phyloP scores from a whole-genome alignment of 768 basidiomycete species.

The Lentinula boryana region DNA sequence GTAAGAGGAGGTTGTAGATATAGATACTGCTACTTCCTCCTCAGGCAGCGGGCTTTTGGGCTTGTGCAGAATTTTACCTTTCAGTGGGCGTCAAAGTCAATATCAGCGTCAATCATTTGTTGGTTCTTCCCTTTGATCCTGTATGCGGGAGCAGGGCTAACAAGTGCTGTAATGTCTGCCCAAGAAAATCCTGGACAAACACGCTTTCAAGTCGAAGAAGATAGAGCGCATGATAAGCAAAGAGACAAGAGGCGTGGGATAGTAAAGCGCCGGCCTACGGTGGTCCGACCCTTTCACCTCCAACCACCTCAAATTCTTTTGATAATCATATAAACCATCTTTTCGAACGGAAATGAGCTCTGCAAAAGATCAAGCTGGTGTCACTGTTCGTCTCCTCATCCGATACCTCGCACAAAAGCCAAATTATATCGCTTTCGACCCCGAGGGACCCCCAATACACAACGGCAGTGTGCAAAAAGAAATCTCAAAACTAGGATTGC shows the following conservation, averaged over 20 bases:
- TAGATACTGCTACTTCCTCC: too few species aligned
- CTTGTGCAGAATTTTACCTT: too few species aligned
- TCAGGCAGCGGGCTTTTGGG: too few species aligned
- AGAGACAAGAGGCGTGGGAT: neutral
- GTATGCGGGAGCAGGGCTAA: neutral
- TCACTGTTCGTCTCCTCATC: neutral
- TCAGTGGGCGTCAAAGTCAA: neutral
- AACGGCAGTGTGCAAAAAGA: neutral
- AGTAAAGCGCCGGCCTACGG: neutral
- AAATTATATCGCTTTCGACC: neutral
- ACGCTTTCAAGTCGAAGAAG: neutral
- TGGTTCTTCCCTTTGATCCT: neutral
- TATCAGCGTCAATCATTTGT: neutral
- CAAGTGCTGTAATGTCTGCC: neutral
- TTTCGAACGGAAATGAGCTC: neutral
- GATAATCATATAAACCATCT: neutral
- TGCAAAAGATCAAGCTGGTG: neutral
- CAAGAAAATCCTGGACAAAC: neutral
- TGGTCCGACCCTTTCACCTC: neutral
- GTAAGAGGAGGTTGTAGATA: too few species aligned
- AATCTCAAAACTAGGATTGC: neutral
- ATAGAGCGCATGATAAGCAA: neutral
- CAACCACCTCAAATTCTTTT: neutral
- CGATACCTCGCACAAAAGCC: neutral
- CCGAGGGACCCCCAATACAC: neutral